Base-by-base conservation (phyloP, 2,329 filamentous ascomycete genomes). In the Penicillium sp. region DNA sequence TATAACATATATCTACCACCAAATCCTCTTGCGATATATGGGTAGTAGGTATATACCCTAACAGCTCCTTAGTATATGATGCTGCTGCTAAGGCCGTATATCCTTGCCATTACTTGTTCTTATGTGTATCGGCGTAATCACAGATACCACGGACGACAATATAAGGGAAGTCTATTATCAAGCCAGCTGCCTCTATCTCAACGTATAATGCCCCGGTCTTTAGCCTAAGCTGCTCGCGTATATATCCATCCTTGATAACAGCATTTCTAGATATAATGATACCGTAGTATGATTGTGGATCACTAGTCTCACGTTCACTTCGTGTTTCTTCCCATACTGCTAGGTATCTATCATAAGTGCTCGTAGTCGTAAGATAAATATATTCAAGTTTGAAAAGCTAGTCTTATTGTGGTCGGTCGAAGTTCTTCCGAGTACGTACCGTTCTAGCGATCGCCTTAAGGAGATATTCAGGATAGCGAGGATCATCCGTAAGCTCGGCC, bases 221-320 rank as follows among this genome's bases (percentile, higher is more conserved):
- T 6, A 12, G 6, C 1, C 51, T 5, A 5, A 66, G 48, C 21
- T 53, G 47, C 21, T 64, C 64, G 17, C 66, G 41, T 35, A 21
- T 55, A 5, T 5, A 0, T 2, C 49, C 60, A 36, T 64, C 13
- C n/a, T 63, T 61, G 0, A 68, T 57, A 1, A 65, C 53, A 13
- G 13, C 1, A 49, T 65, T 63, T 4, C 57, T 59, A 25, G 66
- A 68, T 3, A 60, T 62, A 57, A 66, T 65, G 7, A 65, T 54
- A 8, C 64, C 60, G 23, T 61, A 65, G 19, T 62, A 31, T 3
- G 12, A 5, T 6, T 23, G 39, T 15, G 39, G 39, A 42, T 54
- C 49, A 27, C 21, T 53, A 31, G 54, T 35, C 25, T 64, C 56
- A 8, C 60, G 61, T 59, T 52, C 12, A 31, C 13, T 27, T 43